A percentile compares a stretch with the other conserved stretches of the same genome.
phyloP scores from a whole-genome alignment of 1,139 yeast genomes.

The Blastobotrys niveus region DNA sequence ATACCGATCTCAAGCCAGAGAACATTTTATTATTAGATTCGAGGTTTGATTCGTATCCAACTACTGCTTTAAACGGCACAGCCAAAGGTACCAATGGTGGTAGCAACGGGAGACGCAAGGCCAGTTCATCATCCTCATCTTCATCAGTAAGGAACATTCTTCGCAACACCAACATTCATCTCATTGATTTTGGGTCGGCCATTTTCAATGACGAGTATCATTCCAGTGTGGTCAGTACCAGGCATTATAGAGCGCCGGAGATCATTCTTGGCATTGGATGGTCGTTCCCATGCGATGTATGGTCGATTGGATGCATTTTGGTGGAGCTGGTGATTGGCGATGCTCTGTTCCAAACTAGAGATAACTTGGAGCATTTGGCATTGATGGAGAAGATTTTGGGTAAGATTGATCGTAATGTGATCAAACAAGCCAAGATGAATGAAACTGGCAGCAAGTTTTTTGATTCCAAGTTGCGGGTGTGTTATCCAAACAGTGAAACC shows the following conservation, averaged over 20 bases:
- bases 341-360: slow-evolving; percentile 91
- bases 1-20: slow-evolving; percentile 94
- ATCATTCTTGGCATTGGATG: slow-evolving; percentile 90
- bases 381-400: slow-evolving; percentile 79
- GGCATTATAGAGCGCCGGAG: slow-evolving; percentile 98
- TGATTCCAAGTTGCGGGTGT: slow-evolving; percentile 14
- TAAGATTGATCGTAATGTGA: slow-evolving; percentile 29
- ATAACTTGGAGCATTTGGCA: slow-evolving; percentile 87
- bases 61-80: too few relatives aligned
- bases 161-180: slow-evolving; percentile 72
- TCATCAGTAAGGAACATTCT: slow-evolving; percentile 43
- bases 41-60: slow-evolving; percentile 15
- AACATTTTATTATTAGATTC: slow-evolving; percentile 61
- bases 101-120: not conserved
- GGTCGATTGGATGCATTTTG: slow-evolving; percentile 94
- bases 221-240: slow-evolving; percentile 77
- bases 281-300: slow-evolving; percentile 90
- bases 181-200: slow-evolving; percentile 95
- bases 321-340: slow-evolving; percentile 94
- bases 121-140: slow-evolving; percentile 13
- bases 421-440: slow-evolving; percentile 23
- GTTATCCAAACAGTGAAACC: slow-evolving; percentile 37
- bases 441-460: slow-evolving; percentile 1
- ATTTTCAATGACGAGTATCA: slow-evolving; percentile 93
- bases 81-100: not conserved